Conservation (phyloP, 1,139 yeast genomes). For the Eremothecium gossypii region DNA sequence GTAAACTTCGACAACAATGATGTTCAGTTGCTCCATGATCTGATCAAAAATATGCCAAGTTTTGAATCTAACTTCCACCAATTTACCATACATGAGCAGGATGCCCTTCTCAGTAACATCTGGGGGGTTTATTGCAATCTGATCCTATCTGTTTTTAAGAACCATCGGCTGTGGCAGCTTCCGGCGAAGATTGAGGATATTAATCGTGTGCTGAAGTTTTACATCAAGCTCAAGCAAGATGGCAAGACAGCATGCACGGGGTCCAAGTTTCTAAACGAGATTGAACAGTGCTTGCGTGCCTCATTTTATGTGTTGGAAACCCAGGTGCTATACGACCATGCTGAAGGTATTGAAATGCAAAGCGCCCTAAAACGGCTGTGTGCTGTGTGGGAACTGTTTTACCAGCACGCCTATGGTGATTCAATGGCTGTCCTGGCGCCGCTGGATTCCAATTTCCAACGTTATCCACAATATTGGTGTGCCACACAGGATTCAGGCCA, state of each 20-base stretch:
- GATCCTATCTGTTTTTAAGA: slow-evolving; percentile 24
- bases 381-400: slow-evolving; percentile 48
- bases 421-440: slow-evolving; percentile 54
- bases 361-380: slow-evolving; percentile 32
- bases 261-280: slow-evolving; percentile 33
- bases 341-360: slow-evolving; percentile 25
- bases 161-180: slow-evolving; percentile 25
- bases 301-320: slow-evolving; percentile 39
- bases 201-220: slow-evolving; percentile 30
- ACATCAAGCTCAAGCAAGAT: slow-evolving; percentile 18
- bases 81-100: slow-evolving; percentile 25
- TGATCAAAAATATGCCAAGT: slow-evolving; percentile 26
- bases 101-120: slow-evolving; percentile 25
- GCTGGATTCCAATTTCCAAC: slow-evolving; percentile 33
- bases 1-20: slow-evolving; percentile 8
- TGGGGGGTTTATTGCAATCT: slow-evolving; percentile 29
- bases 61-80: slow-evolving; percentile 26
- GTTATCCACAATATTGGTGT: slow-evolving; percentile 15
- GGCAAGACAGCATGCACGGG: slow-evolving; percentile 20
- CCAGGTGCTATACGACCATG: slow-evolving; percentile 28
- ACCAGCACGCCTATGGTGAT: slow-evolving; percentile 44
- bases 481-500: neutral
- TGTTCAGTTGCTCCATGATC: slow-evolving; percentile 22
- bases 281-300: slow-evolving; percentile 38
- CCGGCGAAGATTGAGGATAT: slow-evolving; percentile 33